Evolutionary conservation across 2,329 filamentous ascomycete genomes (phyloP), one percentile per base, ranked within the genome.

Genomic region (Rhinocladiella mackenziei): DNA sequence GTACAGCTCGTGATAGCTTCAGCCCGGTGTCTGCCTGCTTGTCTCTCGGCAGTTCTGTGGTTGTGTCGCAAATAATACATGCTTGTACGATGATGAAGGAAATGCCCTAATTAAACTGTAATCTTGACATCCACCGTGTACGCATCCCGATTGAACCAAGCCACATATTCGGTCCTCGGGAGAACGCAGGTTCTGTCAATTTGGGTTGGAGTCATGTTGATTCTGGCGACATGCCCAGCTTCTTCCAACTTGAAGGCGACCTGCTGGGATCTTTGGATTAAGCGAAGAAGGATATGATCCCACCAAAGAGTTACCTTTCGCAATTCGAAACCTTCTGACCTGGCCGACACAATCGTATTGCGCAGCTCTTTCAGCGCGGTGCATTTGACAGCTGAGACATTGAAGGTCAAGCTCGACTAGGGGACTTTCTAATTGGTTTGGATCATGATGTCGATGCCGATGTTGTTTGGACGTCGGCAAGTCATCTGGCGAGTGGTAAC

Each of bases 191-290:
- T 4, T 2, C 13, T 11, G 35, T 43, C 31, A 13, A 50, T 34
- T 15, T 10, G 35, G 10, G 47, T 43, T 10, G 39, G 47, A 9
- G 43, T 23, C n/a, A 45, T 25, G 38, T 14, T 50, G 32, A 46
- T 30, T 4, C 14, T 25, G 14, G 47, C 47, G n/a, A 34, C 30
- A 31, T 46, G 31, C 8, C 47, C 47, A 18, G 45, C 47, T 17
- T 50, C 47, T 28, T 50, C 38, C 10, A 50, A 29, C 31, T 29
- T 39, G 33, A 50, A 39, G 6, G 37, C 45, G 32, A 39, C 45
- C 17, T 18, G 25, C n/a, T 26, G 3, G 8, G 39, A 35, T 14
- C 43, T 31, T 3, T 13, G 15, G 34, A 39, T 17, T 10, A 30
- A 20, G 3, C 30, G 34, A 3, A 32, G 13, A 2, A 38, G 29